Evolutionary conservation across 441 rosid genomes (phyloP).

Genomic region (Rhodomyrtus psidioides): DNA sequence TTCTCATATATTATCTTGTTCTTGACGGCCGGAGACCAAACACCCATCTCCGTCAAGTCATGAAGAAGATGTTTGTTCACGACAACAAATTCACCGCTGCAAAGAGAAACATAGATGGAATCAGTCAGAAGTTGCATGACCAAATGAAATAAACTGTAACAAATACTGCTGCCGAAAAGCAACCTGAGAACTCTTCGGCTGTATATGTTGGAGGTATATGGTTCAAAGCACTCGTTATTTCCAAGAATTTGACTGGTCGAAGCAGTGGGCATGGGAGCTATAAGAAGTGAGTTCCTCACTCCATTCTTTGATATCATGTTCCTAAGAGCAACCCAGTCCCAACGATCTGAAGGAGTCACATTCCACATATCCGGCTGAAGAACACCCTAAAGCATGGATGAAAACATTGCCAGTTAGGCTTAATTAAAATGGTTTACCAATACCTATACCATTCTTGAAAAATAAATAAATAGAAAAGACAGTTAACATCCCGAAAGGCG

Average conservation of each 20-base stretch:
- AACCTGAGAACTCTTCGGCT: constrained; percentile 89
- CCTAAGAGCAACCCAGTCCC: constrained; percentile 70
- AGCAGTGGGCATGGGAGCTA: constrained; percentile 96
- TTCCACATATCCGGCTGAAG: constrained; percentile 97
- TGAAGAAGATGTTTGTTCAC: constrained; percentile 95
- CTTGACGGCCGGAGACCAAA: constrained; percentile 70
- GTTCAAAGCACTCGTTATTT: constrained; percentile 90
- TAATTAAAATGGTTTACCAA: neutral
- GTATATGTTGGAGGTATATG: constrained; percentile 83
- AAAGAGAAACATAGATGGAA: neutral
- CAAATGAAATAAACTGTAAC: neutral
- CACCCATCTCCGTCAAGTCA: constrained; percentile 81
- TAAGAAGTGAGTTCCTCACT: constrained; percentile 75
- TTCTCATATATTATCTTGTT: constrained; percentile 62
- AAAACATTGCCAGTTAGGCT: neutral
- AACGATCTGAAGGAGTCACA: constrained; percentile 52
- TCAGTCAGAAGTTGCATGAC: neutral
- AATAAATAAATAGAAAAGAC: neutral
- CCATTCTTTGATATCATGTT: constrained; percentile 55
- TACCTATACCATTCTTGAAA: neutral
- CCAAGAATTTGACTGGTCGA: constrained; percentile 97
- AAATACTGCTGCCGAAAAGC: neutral
- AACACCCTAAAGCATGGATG: constrained; percentile 41
- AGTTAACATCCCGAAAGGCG: neutral
- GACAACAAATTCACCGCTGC: constrained; percentile 88